Evolutionary conservation across 441 rosid genomes (phyloP), one percentile per base, ranked within the genome.

Genomic region (Mallotus repandus): DNA sequence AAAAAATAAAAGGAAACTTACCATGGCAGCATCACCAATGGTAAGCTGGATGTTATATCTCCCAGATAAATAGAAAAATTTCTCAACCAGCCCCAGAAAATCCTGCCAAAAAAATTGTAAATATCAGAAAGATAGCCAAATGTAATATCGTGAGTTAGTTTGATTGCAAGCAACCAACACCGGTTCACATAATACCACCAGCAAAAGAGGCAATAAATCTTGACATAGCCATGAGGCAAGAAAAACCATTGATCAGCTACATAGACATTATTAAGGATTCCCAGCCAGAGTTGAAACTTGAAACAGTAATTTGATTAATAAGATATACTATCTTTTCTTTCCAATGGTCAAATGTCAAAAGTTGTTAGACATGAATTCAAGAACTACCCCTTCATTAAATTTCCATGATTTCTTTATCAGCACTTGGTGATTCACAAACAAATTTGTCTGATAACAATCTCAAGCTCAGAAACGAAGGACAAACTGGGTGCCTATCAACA

Each of bases 21-120:
- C 99, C 99, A 96, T 96, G 45, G 84, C 96, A 71, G 87, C 84
- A 84, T 93, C 98, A 66, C 99, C 99, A 74, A 93, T 82, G 50
- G 86, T 79, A 16, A 96, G 91, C 85, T 93, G 92, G 71, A 93
- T 84, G 73, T 90, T 89, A 68, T 90, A 96, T 86, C 76, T 86
- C 74, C 97, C 97, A 5, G 97, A 93, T 43, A 93, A 89, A 78
- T 96, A 93, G 85, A 81, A 96, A 66, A 96, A 88, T 84, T 90
- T 93, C 85, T 93, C 99, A 61, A 96, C 96, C 78, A 91, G 81
- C 68, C 96, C 91, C 29, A 91, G 96, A 80, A 96, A 93, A 84
- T 91, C 96, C 98, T 93, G 66, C 82, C 76, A 73, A 58, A 80
- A 57, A 76, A 25, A 66, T 41, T 12, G 5, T 35, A 35, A 35